Evolutionary conservation across 2,329 filamentous ascomycete species (phyloP), one percentile per base, ranked within the genome.

Genomic region (Paracoccidioides lutzii): DNA sequence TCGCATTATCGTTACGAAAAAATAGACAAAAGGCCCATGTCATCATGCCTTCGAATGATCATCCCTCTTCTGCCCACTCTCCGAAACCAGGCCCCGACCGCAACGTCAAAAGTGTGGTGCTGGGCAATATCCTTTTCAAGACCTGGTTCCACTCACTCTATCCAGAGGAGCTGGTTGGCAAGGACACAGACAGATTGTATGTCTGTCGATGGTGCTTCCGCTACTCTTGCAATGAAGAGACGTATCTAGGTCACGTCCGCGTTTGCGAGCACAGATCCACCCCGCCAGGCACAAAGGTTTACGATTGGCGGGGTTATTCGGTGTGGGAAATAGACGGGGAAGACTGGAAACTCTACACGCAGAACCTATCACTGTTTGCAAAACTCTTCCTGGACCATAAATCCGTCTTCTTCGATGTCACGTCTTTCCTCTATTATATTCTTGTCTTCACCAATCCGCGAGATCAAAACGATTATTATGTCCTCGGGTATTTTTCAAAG

Each of bases 301-400:
- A 96, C 68, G 76, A 85, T 52, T 79, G 87, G 60, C 86, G 84
- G 51, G 84, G 86, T 63, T 94, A 90, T 78, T 85, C 87, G 58
- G 83, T 98, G 7, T 93, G 90, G 81, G 88, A 95, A 70, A 83
- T 97, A 6, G 93, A 98, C 67, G 93, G 93, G 22, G 90, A 90
- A 66, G 81, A 85, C 62, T 81, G 95, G 60, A 86, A 85, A 79
- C 80, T 96, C 35, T 97, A 95, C 69, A 90, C 89, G 62, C 93
- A 97, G 72, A 95, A 96, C 64, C 80, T 98, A 10, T 96, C 88
- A 8, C 83, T 98, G 48, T 96, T 97, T 69, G 90, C 90, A 33
- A 98, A 97, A 72, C 82, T 98, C 46, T 98, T 97, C 71, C 85
- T 98, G 61, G 90, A 97, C 71, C 95, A 94, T 67, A 98, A 98